Conservation (phyloP, 306 rosid species). For the Pterocarpus macrocarpus region DNA sequence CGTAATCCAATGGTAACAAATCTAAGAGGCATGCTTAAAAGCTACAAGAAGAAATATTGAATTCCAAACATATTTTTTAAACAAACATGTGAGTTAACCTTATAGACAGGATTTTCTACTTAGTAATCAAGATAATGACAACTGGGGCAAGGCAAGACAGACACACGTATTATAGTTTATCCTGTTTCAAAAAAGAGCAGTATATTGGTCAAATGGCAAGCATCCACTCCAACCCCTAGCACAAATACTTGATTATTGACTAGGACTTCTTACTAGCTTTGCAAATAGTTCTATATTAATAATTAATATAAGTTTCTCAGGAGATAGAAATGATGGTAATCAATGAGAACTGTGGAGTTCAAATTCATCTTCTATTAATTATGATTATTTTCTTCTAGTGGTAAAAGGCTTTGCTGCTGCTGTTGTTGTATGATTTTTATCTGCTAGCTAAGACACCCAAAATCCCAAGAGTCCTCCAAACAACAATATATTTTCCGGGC, state of each 20-base stretch:
- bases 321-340: neutral
- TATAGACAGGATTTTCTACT: neutral
- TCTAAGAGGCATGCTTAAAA: slow-evolving; percentile 18
- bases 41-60: slow-evolving; percentile 22
- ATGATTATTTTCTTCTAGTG: neutral
- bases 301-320: neutral
- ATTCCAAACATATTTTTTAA: slow-evolving; percentile 5
- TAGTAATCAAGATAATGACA: slow-evolving; percentile 22
- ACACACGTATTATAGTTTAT: slow-evolving; percentile 26
- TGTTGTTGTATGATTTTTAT: neutral
- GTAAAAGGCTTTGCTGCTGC: neutral
- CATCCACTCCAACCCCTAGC: slow-evolving; percentile 33
- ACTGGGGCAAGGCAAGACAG: neutral
- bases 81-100: slow-evolving; percentile 13
- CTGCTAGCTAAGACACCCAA: neutral
- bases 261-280: slow-evolving; percentile 25
- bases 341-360: slow-evolving; percentile 13
- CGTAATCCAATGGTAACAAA: slow-evolving; percentile 45
- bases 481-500: slow-evolving; percentile 24
- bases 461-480: slow-evolving; percentile 1
- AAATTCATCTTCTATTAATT: slow-evolving; percentile 23
- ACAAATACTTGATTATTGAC: slow-evolving; percentile 17
- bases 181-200: neutral
- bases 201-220: slow-evolving; percentile 1
- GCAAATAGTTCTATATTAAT: slow-evolving; percentile 20